phyloP scores from a whole-genome alignment of 805 yeast genomes.

The Ogataea salicorniae region DNA sequence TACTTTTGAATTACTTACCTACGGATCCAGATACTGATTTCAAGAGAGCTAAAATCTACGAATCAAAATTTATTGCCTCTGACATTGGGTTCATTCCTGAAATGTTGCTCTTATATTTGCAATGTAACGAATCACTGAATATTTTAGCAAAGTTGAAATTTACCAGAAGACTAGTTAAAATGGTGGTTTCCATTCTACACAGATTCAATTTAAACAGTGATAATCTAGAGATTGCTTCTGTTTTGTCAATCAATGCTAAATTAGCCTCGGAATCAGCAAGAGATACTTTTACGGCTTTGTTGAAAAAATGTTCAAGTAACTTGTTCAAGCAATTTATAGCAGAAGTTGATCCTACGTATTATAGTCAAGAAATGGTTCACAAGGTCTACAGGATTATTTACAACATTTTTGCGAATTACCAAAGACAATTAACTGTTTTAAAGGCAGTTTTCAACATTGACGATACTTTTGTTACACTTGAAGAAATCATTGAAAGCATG shows the following conservation, averaged over 20 bases:
- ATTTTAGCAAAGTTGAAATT: conserved; percentile 26
- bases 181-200: conserved; percentile 17
- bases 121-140: conserved; percentile 40
- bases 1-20: conserved; percentile 23
- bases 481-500: conserved; percentile 16
- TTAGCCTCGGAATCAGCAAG: conserved; percentile 4
- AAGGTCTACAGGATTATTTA: conserved; percentile 36
- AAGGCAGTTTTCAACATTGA: conserved; percentile 24
- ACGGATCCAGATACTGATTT: conserved; percentile 8
- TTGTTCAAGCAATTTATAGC: conserved; percentile 16
- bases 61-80: conserved; percentile 25
- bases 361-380: conserved; percentile 31
- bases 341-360: conserved; percentile 26
- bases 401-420: conserved; percentile 27
- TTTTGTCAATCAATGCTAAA: conserved; percentile 7
- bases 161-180: conserved; percentile 19
- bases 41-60: conserved; percentile 14
- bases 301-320: conserved; percentile 16
- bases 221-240: conserved; percentile 20
- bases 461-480: conserved; percentile 21
- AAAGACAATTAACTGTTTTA: conserved; percentile 29
- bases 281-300: conserved; percentile 3
- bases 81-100: conserved; percentile 36
- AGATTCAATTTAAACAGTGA: conserved; percentile 10
- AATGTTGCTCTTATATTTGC: conserved; percentile 35